Evolutionary conservation across 768 basidiomycete species (phyloP).

Genomic region (Bullera alba): DNA sequence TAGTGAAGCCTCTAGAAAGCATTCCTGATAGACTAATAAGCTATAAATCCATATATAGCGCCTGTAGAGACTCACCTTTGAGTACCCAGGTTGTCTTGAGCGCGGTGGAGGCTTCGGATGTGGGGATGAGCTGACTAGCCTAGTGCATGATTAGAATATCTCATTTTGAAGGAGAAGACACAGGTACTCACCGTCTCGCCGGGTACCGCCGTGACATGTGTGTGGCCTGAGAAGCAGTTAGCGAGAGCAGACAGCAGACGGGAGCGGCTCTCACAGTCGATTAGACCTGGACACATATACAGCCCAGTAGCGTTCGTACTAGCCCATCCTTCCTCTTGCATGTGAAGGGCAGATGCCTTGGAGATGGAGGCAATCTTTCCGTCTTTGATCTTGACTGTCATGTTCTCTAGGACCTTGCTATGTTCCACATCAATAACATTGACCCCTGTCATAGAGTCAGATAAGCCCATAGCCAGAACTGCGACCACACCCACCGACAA

Average conservation of each 20-base stretch:
- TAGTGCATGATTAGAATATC: neutral
- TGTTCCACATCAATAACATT: conserved; percentile 25
- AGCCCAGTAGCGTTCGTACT: conserved; percentile 47
- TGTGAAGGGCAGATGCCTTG: conserved; percentile 3
- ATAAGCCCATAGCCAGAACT: neutral
- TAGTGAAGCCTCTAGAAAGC: conserved; percentile 49
- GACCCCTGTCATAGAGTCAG: conserved; percentile 4
- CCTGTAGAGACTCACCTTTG: too few relatives aligned
- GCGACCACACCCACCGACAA: conserved; percentile 17
- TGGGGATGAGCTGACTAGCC: too few relatives aligned
- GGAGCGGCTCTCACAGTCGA: too few relatives aligned
- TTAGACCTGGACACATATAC: conserved; percentile 50
- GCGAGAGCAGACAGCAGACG: too few relatives aligned
- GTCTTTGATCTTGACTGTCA: conserved; percentile 36
- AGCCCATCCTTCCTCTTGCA: conserved; percentile 11
- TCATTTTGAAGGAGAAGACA: neutral
- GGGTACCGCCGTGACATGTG: conserved; percentile 50
- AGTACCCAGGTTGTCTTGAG: conserved; percentile 48
- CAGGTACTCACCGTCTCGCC: conserved; percentile 44
- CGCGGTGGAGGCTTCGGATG: too few relatives aligned
- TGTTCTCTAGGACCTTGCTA: conserved; percentile 12
- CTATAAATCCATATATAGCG: too few relatives aligned
- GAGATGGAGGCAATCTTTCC: conserved; percentile 40
- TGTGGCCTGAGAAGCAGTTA: too few relatives aligned
- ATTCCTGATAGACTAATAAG: too few relatives aligned